Evolutionary conservation across 306 rosid species (phyloP).

Genomic region (Rosa chinensis): DNA sequence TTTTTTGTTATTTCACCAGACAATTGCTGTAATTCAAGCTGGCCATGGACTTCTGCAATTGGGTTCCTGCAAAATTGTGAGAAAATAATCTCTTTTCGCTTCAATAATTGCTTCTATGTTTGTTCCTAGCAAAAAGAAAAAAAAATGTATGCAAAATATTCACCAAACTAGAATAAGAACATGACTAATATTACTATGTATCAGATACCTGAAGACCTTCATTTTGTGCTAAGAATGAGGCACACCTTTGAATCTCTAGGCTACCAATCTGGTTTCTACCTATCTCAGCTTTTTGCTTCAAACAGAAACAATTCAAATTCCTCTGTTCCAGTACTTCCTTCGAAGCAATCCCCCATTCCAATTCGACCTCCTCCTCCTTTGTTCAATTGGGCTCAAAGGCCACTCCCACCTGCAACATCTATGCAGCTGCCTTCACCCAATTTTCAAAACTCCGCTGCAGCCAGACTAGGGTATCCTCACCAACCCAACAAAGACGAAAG

Average conservation of each 20-base stretch:
- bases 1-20: constrained; percentile 44
- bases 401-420: constrained; percentile 54
- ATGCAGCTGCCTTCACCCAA: constrained; percentile 69
- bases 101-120: not conserved
- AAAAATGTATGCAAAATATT: not conserved
- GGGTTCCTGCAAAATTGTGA: constrained; percentile 98
- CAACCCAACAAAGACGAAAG: constrained; percentile 61
- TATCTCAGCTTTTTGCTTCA: constrained; percentile 93
- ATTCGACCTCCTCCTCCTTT: constrained; percentile 76
- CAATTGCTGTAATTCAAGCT: constrained; percentile 99
- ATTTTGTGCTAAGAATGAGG: constrained; percentile 97
- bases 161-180: not conserved
- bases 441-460: constrained; percentile 50
- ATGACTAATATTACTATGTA: not conserved
- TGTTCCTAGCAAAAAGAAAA: not conserved
- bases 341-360: constrained; percentile 67
- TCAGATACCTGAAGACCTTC: constrained; percentile 96
- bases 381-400: constrained; percentile 86
- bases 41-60: constrained; percentile 99
- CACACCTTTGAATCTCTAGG: constrained; percentile 98
- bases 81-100: constrained; percentile 25
- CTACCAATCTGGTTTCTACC: constrained; percentile 90
- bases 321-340: constrained; percentile 52
- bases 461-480: constrained; percentile 55
- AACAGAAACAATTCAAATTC: constrained; percentile 62